Conservation (phyloP, 306 rosid species). For the Cotoneaster glaucophyllus region DNA sequence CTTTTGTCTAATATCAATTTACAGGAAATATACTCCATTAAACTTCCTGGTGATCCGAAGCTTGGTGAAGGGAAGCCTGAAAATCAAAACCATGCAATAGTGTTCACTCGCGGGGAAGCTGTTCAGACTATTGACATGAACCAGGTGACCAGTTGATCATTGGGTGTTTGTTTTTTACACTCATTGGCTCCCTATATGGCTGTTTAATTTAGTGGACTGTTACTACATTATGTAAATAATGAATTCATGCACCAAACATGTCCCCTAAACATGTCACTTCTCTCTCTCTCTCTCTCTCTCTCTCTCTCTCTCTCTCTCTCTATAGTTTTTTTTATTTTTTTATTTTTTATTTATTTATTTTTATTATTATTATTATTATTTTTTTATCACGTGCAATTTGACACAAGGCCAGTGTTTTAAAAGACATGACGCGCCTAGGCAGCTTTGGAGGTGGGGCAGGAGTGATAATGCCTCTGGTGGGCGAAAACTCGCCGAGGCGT, state of each 20-base stretch:
- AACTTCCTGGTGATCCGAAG: slow-evolving; percentile 97
- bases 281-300: no score
- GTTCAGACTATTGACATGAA: slow-evolving; percentile 98
- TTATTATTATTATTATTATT: no score
- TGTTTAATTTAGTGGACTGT: neutral
- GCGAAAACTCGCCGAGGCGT: no score
- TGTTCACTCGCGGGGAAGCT: slow-evolving; percentile 97
- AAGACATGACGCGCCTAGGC: no score
- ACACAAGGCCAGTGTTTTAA: neutral
- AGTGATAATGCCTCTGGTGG: no score
- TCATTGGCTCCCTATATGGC: neutral
- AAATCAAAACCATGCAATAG: slow-evolving; percentile 94
- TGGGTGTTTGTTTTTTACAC: neutral
- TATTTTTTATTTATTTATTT: no score
- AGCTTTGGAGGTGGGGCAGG: no score
- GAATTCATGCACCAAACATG: neutral
- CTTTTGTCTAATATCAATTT: slow-evolving; percentile 4
- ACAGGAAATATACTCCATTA: slow-evolving; percentile 85
- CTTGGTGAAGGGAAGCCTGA: slow-evolving; percentile 99
- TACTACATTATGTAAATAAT: neutral
- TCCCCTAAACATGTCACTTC: neutral
- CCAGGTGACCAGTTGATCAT: slow-evolving; percentile 46
- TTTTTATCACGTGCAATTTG: neutral
- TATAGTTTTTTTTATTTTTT: no score
- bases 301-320: no score